These are phyloP conservation scores for Galerina marginata DNA, from an alignment of 768 basidiomycete genomes.

Conservation along the genomic window DNA sequence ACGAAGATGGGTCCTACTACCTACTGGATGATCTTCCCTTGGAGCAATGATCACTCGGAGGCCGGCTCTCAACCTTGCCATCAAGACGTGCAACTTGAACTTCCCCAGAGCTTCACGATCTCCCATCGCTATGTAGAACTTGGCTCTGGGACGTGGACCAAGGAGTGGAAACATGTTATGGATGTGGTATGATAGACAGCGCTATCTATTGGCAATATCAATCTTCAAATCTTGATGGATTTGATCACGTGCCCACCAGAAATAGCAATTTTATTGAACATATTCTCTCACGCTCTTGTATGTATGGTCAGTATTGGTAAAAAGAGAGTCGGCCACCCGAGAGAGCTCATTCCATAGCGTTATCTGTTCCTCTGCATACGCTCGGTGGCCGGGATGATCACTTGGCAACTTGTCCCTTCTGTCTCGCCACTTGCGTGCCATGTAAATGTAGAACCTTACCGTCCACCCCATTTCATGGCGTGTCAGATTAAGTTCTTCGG, in stretches of 20 bases:
- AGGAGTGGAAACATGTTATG: background rate
- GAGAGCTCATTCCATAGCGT: constrained; percentile 11
- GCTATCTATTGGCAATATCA: too few relatives aligned
- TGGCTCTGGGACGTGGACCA: background rate
- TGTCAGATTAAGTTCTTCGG: background rate
- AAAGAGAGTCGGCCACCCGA: too few relatives aligned
- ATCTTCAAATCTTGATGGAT: too few relatives aligned
- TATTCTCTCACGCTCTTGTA: too few relatives aligned
- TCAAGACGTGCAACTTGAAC: background rate
- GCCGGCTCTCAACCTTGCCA: background rate
- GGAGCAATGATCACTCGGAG: background rate
- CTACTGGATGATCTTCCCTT: background rate
- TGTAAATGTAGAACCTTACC: constrained; percentile 1
- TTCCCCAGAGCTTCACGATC: background rate
- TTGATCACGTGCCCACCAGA: too few relatives aligned
- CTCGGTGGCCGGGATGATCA: background rate
- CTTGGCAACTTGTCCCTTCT: background rate
- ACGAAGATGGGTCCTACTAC: too few relatives aligned
- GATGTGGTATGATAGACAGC: too few relatives aligned
- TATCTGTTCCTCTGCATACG: constrained; percentile 6
- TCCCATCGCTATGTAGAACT: background rate
- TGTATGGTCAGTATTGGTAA: too few relatives aligned
- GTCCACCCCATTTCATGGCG: constrained; percentile 17
- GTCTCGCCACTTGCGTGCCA: background rate
- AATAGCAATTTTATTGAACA: too few relatives aligned